Percentiles rank a stretch among this genome's conserved stretches.
Conservation (phyloP, 306 rosid species). For the Cucumis sativus region Cucumber_9930_V3 NC_026657.2:39101501-39102000, state of each 20-base stretch:
- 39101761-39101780: conserved; percentile 27
- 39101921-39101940: conserved; percentile 67
- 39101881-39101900: conserved; percentile 10
- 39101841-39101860: not conserved
- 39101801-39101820: conserved; percentile 67
- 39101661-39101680: conserved; percentile 30
- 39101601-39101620: conserved; percentile 18
- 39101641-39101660: conserved; percentile 25
- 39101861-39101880: conserved; percentile 3
- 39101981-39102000: conserved; percentile 77
- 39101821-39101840: conserved; percentile 10
- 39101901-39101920: conserved; percentile 73
- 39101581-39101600: conserved; percentile 23
- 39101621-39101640: conserved; percentile 19
- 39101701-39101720: conserved; percentile 53
- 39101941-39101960: conserved; percentile 59
- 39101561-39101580: conserved; percentile 15
- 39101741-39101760: conserved; percentile 69
- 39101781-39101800: conserved; percentile 34
- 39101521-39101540: conserved; percentile 7
- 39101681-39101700: conserved; percentile 34
- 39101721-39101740: conserved; percentile 70
- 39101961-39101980: conserved; percentile 75
- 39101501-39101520: conserved; percentile 20
- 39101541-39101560: conserved; percentile 17